These are phyloP conservation scores for Phytophthora citrophthora DNA, from an alignment of 352 stramenopile genomes.

Conservation along the genomic window DNA sequence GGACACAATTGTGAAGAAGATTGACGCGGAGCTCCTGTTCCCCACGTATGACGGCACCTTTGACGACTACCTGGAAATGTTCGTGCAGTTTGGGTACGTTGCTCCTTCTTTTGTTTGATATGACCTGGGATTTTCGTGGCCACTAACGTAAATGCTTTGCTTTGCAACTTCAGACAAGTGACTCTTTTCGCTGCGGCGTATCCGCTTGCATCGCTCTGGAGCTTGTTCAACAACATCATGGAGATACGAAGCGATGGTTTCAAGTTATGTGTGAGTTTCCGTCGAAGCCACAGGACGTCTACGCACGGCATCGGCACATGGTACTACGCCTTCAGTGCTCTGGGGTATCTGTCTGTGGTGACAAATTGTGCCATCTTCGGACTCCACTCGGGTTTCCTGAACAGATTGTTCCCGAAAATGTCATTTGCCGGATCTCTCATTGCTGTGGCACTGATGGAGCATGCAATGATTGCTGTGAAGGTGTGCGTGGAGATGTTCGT, in stretches of 20 bases:
- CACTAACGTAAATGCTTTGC: too few relatives aligned
- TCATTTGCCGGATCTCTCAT: constrained; percentile 67
- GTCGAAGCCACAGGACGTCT: constrained; percentile 67
- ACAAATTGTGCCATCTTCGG: constrained; percentile 96
- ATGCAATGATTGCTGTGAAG: constrained; percentile 81
- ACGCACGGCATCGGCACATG: constrained; percentile 93
- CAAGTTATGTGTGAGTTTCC: constrained; percentile 91
- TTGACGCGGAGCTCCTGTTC: constrained; percentile 82
- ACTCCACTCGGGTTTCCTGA: constrained; percentile 87
- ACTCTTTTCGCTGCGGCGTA: constrained; percentile 95
- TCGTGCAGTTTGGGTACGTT: constrained; percentile 91
- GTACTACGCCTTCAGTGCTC: constrained; percentile 89
- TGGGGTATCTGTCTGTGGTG: constrained; percentile 93
- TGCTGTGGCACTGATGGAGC: constrained; percentile 67
- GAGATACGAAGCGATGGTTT: constrained; percentile 96
- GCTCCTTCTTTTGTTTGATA: not conserved
- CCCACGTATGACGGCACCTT: constrained; percentile 89
- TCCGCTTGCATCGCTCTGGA: constrained; percentile 92
- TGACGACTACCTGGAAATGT: constrained; percentile 95
- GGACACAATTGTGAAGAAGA: constrained; percentile 64
- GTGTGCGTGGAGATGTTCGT: constrained; percentile 84
- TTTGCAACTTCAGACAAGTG: constrained; percentile 80
- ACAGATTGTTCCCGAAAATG: constrained; percentile 70
- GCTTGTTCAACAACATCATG: constrained; percentile 94
- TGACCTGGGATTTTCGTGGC: not conserved